These are phyloP conservation scores for Populus trichocarpa DNA, from an alignment of 441 rosid species.

Conservation along the genomic window DNA sequence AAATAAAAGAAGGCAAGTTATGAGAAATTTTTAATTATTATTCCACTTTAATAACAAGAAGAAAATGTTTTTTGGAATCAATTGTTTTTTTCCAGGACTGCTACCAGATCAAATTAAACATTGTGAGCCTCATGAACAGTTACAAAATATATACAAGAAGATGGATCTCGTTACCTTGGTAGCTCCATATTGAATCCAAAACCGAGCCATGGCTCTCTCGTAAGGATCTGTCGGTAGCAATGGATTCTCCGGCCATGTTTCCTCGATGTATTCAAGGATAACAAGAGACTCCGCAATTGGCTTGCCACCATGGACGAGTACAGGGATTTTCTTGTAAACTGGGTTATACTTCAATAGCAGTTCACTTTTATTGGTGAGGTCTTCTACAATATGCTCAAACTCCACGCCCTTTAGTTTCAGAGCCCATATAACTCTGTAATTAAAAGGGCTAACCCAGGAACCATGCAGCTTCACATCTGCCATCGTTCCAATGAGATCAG, in stretches of 20 bases:
- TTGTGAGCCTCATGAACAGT: too few relatives aligned
- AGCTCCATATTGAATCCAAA: conserved; percentile 14
- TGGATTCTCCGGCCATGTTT: conserved; percentile 20
- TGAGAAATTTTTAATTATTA: too few relatives aligned
- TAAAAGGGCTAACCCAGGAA: conserved; percentile 13
- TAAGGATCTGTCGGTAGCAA: conserved; percentile 15
- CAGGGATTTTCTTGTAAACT: conserved; percentile 13
- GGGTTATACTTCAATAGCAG: conserved; percentile 6
- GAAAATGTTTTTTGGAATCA: too few relatives aligned
- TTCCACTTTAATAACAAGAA: too few relatives aligned
- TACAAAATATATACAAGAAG: too few relatives aligned
- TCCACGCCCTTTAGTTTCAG: conserved; percentile 16
- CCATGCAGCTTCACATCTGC: conserved; percentile 17
- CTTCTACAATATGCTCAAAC: conserved; percentile 8
- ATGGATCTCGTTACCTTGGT: conserved; percentile 1
- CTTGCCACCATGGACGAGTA: conserved; percentile 16
- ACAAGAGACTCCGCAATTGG: conserved; percentile 13
- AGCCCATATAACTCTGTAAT: conserved; percentile 6
- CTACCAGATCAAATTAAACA: not conserved
- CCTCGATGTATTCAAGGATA: conserved; percentile 20
- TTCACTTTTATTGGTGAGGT: conserved; percentile 8
- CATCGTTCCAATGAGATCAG: not conserved
- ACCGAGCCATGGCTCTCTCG: conserved; percentile 22
- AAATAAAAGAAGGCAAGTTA: too few relatives aligned
- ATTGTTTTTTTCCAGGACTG: too few relatives aligned